Evolutionary conservation across 768 basidiomycete species (phyloP).

Genomic region (Calocera cornea): DNA sequence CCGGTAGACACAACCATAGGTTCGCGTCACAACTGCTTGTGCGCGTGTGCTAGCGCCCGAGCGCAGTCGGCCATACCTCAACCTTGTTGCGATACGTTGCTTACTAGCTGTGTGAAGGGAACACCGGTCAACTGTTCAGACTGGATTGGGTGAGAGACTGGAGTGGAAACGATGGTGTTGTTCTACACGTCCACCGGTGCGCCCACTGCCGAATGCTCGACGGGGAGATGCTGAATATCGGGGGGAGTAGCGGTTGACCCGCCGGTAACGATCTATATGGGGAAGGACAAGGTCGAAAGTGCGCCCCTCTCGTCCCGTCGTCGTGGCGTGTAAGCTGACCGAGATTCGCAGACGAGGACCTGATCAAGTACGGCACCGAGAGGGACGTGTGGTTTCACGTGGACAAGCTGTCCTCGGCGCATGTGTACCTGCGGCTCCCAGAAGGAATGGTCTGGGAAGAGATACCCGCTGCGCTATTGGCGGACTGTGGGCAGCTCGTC

Average conservation of each 20-base stretch:
- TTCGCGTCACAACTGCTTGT: too few species aligned
- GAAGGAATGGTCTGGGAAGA: slow-evolving; percentile 70
- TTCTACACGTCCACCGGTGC: slow-evolving; percentile 46
- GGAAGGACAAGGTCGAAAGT: slow-evolving; percentile 95
- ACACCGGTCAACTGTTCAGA: too few species aligned
- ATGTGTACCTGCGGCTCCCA: slow-evolving; percentile 89
- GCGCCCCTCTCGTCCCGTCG: slow-evolving; percentile 21
- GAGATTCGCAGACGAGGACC: slow-evolving; percentile 63
- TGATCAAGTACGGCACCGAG: slow-evolving; percentile 63
- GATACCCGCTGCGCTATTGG: slow-evolving; percentile 65
- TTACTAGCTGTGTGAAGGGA: too few species aligned
- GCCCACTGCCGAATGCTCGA: slow-evolving; percentile 5
- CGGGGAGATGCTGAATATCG: slow-evolving; percentile 9
- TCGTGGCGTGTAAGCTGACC: neutral
- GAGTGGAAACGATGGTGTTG: too few species aligned
- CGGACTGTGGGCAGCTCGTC: slow-evolving; percentile 86
- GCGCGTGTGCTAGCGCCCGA: neutral
- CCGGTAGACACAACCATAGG: too few species aligned
- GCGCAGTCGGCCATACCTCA: slow-evolving; percentile 1
- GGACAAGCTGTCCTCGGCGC: slow-evolving; percentile 91
- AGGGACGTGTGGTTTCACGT: slow-evolving; percentile 66
- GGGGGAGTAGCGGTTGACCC: slow-evolving; percentile 40
- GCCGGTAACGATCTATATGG: slow-evolving; percentile 75
- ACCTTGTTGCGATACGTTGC: too few species aligned
- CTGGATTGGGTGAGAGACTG: too few species aligned